Evolutionary conservation across 495 filamentous ascomycete species (phyloP).

Genomic region (Mycothermus thermophilus): DNA sequence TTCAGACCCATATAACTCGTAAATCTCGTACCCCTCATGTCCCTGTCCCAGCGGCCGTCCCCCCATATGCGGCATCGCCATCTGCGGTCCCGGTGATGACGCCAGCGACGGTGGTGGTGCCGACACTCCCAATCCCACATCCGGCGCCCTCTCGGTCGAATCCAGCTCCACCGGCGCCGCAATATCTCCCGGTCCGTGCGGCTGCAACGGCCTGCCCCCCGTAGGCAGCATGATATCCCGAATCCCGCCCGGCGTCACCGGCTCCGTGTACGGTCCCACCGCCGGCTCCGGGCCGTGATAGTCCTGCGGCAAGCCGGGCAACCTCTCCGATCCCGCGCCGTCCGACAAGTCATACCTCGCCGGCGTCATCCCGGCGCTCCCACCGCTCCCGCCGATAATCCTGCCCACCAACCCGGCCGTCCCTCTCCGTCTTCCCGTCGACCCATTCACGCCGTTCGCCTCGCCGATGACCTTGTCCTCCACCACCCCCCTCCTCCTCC

Average conservation of each 20-base stretch:
- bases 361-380: background rate
- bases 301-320: constrained; percentile 14
- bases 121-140: background rate
- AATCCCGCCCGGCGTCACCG: constrained; percentile 7
- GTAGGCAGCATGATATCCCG: no score
- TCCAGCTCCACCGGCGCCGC: constrained; percentile 23
- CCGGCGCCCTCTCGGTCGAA: constrained; percentile 4
- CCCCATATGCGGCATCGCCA: no score
- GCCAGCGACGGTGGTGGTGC: background rate
- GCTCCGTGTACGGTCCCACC: constrained; percentile 23
- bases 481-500: constrained; percentile 1
- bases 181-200: constrained; percentile 21
- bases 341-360: background rate
- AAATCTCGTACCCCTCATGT: constrained; percentile 9
- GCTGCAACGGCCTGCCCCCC: constrained; percentile 15
- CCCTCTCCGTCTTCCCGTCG: background rate
- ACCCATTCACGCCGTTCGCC: background rate
- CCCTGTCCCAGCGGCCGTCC: no score
- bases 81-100: background rate
- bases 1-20: constrained; percentile 18
- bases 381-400: background rate
- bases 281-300: constrained; percentile 17
- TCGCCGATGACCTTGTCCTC: background rate
- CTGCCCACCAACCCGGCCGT: background rate
- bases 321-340: constrained; percentile 9